Conservation (phyloP, 2,329 filamentous ascomycete genomes). For the Dothiorella sarmentorum region DNA sequence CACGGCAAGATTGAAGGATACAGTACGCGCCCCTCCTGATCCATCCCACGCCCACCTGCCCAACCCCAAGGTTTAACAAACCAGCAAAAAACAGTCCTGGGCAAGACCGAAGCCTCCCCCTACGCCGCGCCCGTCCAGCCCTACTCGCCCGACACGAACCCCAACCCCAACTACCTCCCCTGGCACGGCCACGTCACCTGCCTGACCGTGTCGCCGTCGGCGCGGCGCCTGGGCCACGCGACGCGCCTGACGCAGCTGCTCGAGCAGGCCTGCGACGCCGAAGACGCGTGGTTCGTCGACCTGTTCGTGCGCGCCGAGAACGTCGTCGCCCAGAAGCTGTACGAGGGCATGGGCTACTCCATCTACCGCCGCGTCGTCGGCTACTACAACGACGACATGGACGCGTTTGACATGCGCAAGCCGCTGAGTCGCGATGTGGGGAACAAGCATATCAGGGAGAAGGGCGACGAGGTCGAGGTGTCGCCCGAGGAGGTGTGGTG, state of each 20-base stretch:
- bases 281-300: constrained; percentile 92
- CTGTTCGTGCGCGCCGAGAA: constrained; percentile 91
- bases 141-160: constrained; percentile 57
- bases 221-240: constrained; percentile 81
- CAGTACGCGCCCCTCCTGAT: constrained; percentile 55
- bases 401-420: constrained; percentile 97
- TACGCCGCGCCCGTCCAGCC: constrained; percentile 71
- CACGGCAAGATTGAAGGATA: constrained; percentile 91
- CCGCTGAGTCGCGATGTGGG: constrained; percentile 76
- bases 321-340: constrained; percentile 79
- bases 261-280: constrained; percentile 75
- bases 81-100: constrained; percentile 66
- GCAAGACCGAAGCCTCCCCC: constrained; percentile 80
- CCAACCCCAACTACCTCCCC: constrained; percentile 74
- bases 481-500: constrained; percentile 83
- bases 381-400: constrained; percentile 94
- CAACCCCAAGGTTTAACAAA: neutral
- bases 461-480: constrained; percentile 77
- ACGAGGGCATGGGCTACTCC: constrained; percentile 83
- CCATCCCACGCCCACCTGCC: neutral
- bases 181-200: constrained; percentile 99
- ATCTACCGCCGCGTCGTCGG: constrained; percentile 84
- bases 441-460: constrained; percentile 70
- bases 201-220: constrained; percentile 83
- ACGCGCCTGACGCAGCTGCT: constrained; percentile 77